Evolutionary conservation across 2,329 filamentous ascomycete genomes (phyloP), one percentile per base, ranked within the genome.

Genomic region (Fusarium compactum): DNA sequence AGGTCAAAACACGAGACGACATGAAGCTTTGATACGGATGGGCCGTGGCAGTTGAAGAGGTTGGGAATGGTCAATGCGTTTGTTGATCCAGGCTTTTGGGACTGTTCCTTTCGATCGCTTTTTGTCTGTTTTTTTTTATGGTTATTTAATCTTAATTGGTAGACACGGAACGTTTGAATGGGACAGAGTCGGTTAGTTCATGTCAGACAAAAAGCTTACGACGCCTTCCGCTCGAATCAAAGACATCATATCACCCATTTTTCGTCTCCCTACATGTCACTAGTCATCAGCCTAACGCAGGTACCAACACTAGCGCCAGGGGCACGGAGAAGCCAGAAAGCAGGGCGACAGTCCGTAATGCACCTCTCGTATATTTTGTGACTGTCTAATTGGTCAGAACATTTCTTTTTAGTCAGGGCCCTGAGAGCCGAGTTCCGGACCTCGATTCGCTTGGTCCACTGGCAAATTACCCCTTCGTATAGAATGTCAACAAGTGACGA

Each of bases 391-490:
- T 52, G 50, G 50, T 2, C 10, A 27, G 5, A 20, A 11, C 30
- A 6, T 18, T 41, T 41, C 24, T 12, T 52, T 52, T 52, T 41
- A 27, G 38, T 40, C 34, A 43, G 18, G n/a, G 27, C 5, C 32
- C 27, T 29, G 24, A 41, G 47, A 40, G 32, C 60, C 62, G 60
- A 65, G 27, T 59, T 64, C 61, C 60, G 40, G 22, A 52, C 34
- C 14, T 27, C 30, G 50, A 57, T 34, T 41, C 27, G 40, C 43
- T 32, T n/a, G 50, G 44, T 32, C 5, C 11, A 12, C 11, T 32
- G 62, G 60, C 38, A 65, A 65, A 65, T 65, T 65, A 34, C 44
- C 43, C 4, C 45, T 65, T 65, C 62, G 62, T 65, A 65, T 65
- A 57, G 18, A 5, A 34, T 16, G 18, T 9, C 29, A 48, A 22